Evolutionary conservation across 148 eudicot genomes (phyloP), one percentile per base, ranked within the genome.

Genomic region (Rhododendron griersonianum): DNA sequence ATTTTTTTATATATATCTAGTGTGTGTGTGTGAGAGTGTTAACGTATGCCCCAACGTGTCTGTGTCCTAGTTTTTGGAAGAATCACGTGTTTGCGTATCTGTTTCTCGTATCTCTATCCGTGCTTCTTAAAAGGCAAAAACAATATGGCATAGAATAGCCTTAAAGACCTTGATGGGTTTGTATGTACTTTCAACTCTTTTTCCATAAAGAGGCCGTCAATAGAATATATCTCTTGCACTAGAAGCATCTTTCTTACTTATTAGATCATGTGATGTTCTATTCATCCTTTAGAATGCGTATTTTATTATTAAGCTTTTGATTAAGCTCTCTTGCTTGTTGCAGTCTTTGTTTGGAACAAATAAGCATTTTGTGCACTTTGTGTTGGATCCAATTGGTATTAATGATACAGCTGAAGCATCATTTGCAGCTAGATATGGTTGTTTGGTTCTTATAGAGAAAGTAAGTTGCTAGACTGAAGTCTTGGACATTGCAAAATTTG

Each of bases 371-470:
- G 92, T 91, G n/a, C 92, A 91, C 82, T 90, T 91, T 85, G 93
- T 90, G 87, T 81, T 91, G 83, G 93, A 91, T 86, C 93, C 91
- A 76, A 85, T 91, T 76, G 87, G 51, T 25, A 65, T 87, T 44
- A 84, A 76, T 53, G 85, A 85, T 48, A 78, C 89, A 8, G 83
- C 87, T 78, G 90, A 90, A 86, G 90, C 91, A 79, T 91, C 93
- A 30, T 91, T 90, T 87, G 92, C 91, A 79, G 92, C 93, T 82
- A 86, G 88, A 90, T 91, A 90, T 90, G 92, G 91, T 83, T 91
- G 92, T 85, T 85, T 91, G 89, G 92, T 89, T 45, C 55, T 48
- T n/a, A 87, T 91, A 57, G 93, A 91, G 75, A 91, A 87, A 85
- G 93, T 91, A 79, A 91, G 92, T 61, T 11, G 9, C 76, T 82